Percentiles rank a stretch among this genome's conserved stretches.
phyloP scores from a whole-genome alignment of 2,329 filamentous ascomycete genomes.

The Cladosporium sphaerospermum region DNA sequence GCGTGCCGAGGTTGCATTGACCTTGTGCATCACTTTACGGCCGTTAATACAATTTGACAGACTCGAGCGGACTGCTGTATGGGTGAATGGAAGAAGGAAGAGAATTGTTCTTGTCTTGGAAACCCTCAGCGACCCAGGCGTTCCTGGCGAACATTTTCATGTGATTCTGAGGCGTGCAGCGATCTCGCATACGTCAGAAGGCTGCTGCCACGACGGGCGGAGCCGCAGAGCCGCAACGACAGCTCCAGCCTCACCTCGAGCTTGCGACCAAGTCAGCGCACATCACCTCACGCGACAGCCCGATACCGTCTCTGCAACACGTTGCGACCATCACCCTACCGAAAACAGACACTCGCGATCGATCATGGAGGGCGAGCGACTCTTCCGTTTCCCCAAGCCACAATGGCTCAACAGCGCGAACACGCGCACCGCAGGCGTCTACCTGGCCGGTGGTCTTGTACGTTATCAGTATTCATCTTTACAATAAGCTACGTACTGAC shows the following conservation, averaged over 20 bases:
- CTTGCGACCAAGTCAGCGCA: constrained; percentile 2
- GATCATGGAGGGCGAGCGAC: constrained; percentile 45
- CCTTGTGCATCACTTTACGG: constrained; percentile 2
- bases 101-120: too few species aligned
- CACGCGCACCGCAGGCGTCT: constrained; percentile 59
- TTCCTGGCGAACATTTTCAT: constrained; percentile 1
- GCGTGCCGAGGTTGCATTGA: constrained; percentile 1
- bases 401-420: constrained; percentile 61
- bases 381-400: constrained; percentile 63
- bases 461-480: constrained; percentile 17
- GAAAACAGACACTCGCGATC: background rate
- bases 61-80: too few species aligned
- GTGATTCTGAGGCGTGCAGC: background rate
- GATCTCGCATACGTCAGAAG: background rate
- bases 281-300: constrained; percentile 7
- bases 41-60: background rate
- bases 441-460: constrained; percentile 60
- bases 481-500: background rate
- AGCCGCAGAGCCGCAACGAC: constrained; percentile 1
- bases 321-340: background rate
- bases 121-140: too few species aligned
- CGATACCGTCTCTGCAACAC: background rate
- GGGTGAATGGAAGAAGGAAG: too few species aligned
- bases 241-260: constrained; percentile 2
- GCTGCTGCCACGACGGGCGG: background rate